phyloP scores from a whole-genome alignment of 805 yeast genomes.

The Candida sithepensis region DNA sequence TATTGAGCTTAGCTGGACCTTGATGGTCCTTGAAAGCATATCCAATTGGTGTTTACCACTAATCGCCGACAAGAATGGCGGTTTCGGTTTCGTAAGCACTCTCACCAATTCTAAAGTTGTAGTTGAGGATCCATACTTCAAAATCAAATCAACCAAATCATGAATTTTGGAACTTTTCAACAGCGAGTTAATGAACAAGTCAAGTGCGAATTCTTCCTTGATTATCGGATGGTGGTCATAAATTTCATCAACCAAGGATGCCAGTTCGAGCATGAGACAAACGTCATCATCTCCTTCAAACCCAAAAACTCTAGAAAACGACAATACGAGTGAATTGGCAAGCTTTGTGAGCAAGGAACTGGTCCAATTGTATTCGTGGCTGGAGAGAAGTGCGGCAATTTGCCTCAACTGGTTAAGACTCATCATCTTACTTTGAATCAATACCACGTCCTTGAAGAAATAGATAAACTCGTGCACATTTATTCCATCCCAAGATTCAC shows the following conservation, averaged over 20 bases:
- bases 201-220: neutral
- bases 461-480: slow-evolving; percentile 26
- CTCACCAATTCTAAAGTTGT: slow-evolving; percentile 2
- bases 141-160: neutral
- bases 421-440: slow-evolving; percentile 5
- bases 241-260: neutral
- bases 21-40: neutral
- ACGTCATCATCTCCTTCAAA: neutral
- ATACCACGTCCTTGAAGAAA: slow-evolving; percentile 24
- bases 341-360: neutral
- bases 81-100: neutral
- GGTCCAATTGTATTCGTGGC: neutral
- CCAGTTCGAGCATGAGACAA: neutral
- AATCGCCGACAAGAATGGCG: neutral
- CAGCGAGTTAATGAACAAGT: neutral
- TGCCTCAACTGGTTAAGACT: slow-evolving; percentile 9
- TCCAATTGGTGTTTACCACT: neutral
- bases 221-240: neutral
- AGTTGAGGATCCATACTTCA: slow-evolving; percentile 6
- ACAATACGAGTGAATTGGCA: neutral
- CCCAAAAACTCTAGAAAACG: slow-evolving; percentile 1
- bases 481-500: slow-evolving; percentile 23
- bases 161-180: neutral
- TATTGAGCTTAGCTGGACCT: neutral
- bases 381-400: neutral